phyloP scores from a whole-genome alignment of 192 early-diverging fungal species.

The Coemansia sp. region DNA sequence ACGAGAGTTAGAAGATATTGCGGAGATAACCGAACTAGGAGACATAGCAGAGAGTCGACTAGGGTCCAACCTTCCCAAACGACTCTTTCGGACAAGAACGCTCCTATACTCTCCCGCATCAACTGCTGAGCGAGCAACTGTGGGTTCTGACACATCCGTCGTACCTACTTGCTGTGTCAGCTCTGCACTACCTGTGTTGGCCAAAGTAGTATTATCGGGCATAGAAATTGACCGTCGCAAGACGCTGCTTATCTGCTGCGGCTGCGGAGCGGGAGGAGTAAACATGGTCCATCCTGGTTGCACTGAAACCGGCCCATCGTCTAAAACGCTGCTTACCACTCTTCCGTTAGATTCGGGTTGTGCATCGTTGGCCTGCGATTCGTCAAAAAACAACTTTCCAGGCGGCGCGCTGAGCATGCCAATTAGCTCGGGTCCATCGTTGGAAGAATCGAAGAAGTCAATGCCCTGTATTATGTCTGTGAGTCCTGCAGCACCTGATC shows the following conservation, averaged over 20 bases:
- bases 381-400: conserved; percentile 30
- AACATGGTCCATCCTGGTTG: conserved; percentile 3
- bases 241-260: conserved; percentile 16
- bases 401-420: conserved; percentile 44
- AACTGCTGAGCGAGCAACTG: conserved; percentile 28
- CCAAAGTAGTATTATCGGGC: conserved; percentile 17
- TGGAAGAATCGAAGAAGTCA: conserved; percentile 32
- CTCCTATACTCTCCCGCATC: conserved; percentile 23
- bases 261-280: conserved; percentile 10
- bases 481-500: conserved; percentile 8
- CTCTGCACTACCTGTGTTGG: not conserved
- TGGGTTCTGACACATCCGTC: conserved; percentile 15
- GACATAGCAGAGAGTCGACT: conserved; percentile 24
- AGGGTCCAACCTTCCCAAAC: conserved; percentile 7
- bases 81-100: conserved; percentile 25
- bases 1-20: conserved; percentile 38
- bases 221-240: conserved; percentile 51
- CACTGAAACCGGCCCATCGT: not conserved
- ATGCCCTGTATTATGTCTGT: conserved; percentile 41
- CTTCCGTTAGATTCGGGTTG: conserved; percentile 2
- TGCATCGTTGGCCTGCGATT: not conserved
- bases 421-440: conserved; percentile 39
- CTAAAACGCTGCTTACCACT: conserved; percentile 4
- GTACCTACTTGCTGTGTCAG: conserved; percentile 2
- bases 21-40: conserved; percentile 40